Evolutionary conservation across 1,284 basidiomycete genomes (phyloP), one percentile per base, ranked within the genome.

Genomic region (Marasmius tenuissimus): DNA sequence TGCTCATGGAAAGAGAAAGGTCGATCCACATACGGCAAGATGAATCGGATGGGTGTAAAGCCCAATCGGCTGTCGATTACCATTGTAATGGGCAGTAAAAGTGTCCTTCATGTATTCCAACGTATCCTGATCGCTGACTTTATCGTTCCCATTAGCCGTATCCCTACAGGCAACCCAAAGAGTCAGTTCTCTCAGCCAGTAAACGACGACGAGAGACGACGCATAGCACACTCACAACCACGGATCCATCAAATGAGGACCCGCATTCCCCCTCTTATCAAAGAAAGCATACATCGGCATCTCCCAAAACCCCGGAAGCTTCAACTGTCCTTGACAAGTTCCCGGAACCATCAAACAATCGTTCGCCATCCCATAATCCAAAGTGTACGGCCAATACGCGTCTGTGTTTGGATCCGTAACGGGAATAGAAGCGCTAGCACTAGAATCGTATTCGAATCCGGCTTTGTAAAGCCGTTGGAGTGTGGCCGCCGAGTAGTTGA

Each of bases 41-140:
- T 93, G 91, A 70, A 93, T 91, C 40, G 91, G 92, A 71, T 94
- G 92, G 2, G 89, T 89, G 73, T 93, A 94, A 49, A 93, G 77
- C 57, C 92, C 92, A 65, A 94, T 87, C 0, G 92, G 92, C 73
- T 92, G 90, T 8, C 89, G 82, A 68, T 92, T 92, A 50, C 80
- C 82, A 63, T 84, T 87, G 75, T 90, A 91, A 71, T 92, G 90
- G 61, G 78, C 86, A 2, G 81, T 87, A 74, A 94, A 93, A 0
- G 91, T 92, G 62, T 74, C 82, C 75, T 92, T 80, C 86, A 93
- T 87, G 78, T 91, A 93, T 52, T 78, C 78, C 7, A 92, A 75
- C 2, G 91, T 92, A 3, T 86, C 86, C 6, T 76, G 72, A 71
- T 90, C 83, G 67, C 87, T 85, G 27, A 82, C 73, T 10, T 68